phyloP scores from a whole-genome alignment of 306 rosid genomes.

The Prunus salicina region DNA sequence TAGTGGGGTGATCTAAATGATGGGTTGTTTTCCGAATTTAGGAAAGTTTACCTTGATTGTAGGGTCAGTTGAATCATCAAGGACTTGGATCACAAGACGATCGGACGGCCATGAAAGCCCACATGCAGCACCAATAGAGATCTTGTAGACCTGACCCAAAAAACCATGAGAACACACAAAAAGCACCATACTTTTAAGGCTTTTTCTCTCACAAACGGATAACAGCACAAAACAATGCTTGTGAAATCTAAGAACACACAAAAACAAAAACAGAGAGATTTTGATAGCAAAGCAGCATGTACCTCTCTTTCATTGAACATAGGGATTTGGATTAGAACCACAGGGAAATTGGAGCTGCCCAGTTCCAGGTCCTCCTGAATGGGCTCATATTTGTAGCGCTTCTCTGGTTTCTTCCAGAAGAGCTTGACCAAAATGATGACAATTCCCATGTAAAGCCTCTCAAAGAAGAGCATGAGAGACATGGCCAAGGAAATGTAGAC shows the following conservation, averaged over 20 bases:
- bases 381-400: constrained; percentile 61
- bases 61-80: constrained; percentile 95
- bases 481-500: constrained; percentile 72
- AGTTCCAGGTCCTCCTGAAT: constrained; percentile 73
- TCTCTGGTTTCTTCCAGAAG: constrained; percentile 90
- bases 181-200: constrained; percentile 13
- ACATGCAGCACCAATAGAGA: constrained; percentile 98
- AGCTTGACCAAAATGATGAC: constrained; percentile 84
- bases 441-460: constrained; percentile 88
- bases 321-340: constrained; percentile 92
- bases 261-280: not conserved
- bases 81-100: constrained; percentile 96
- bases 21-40: not conserved
- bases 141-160: constrained; percentile 75
- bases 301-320: constrained; percentile 99
- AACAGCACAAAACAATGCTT: too few relatives aligned
- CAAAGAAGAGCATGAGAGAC: constrained; percentile 92
- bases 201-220: constrained; percentile 2
- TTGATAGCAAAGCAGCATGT: not conserved
- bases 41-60: constrained; percentile 56
- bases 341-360: constrained; percentile 78
- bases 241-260: too few relatives aligned
- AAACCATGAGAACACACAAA: not conserved
- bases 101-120: constrained; percentile 96
- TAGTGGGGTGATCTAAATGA: not conserved